phyloP scores from a whole-genome alignment of 2,329 filamentous ascomycete genomes.

The Leptographium galeiforme region DNA sequence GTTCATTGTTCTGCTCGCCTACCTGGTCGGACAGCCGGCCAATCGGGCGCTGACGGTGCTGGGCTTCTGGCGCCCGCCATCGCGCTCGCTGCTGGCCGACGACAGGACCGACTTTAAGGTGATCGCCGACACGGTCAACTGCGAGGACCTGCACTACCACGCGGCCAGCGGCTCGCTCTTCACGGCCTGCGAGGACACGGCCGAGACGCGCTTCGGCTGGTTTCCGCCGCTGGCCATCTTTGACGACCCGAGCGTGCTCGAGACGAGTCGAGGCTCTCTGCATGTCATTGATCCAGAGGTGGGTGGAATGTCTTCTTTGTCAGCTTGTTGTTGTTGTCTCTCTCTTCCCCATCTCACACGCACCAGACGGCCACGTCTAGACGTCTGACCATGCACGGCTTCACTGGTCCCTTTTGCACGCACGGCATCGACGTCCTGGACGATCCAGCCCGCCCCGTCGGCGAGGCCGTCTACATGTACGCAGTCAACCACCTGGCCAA shows the following conservation, averaged over 20 bases:
- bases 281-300: slow-evolving; percentile 42
- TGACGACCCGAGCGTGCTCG: slow-evolving; percentile 22
- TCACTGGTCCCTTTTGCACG: slow-evolving; percentile 38
- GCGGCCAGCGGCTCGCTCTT: slow-evolving; percentile 33
- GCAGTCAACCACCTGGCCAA: slow-evolving; percentile 47
- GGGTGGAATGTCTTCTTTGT: slow-evolving; percentile 7
- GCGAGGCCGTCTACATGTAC: slow-evolving; percentile 41
- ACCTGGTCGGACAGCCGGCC: neutral
- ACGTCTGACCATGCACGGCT: slow-evolving; percentile 37
- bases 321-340: neutral
- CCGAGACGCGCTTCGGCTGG: slow-evolving; percentile 30
- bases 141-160: slow-evolving; percentile 48
- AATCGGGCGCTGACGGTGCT: neutral
- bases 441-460: slow-evolving; percentile 24
- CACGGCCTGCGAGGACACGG: slow-evolving; percentile 38
- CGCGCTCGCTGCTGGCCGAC: neutral
- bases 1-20: neutral
- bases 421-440: slow-evolving; percentile 48
- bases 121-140: slow-evolving; percentile 39
- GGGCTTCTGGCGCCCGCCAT: neutral
- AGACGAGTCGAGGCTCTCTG: slow-evolving; percentile 27
- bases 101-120: slow-evolving; percentile 18
- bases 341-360: neutral
- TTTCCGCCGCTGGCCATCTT: slow-evolving; percentile 35
- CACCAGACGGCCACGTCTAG: slow-evolving; percentile 15